These are phyloP conservation scores for Thuja plicata DNA, from an alignment of 83 land plant species.

Conservation along the genomic window DNA sequence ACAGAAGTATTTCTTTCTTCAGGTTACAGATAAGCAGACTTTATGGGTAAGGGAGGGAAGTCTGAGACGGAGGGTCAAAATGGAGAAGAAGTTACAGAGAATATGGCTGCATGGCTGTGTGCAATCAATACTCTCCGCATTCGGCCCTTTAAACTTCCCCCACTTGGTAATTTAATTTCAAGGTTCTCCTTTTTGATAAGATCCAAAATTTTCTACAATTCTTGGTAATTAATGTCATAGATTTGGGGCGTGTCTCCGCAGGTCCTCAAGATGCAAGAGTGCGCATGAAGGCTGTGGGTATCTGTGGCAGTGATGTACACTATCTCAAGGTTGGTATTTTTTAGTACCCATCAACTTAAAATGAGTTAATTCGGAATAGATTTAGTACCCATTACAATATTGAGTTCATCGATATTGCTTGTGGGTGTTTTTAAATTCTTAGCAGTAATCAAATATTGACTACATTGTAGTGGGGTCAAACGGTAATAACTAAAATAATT, in stretches of 20 bases:
- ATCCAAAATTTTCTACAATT: neutral
- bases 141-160: slow-evolving; percentile 78
- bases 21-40: neutral
- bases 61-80: slow-evolving; percentile 19
- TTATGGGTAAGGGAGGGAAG: slow-evolving; percentile 42
- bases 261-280: slow-evolving; percentile 80
- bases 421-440: neutral
- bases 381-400: neutral
- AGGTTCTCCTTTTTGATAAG: neutral
- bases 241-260: slow-evolving; percentile 8
- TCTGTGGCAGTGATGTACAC: slow-evolving; percentile 99
- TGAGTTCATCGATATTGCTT: neutral
- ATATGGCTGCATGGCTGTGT: slow-evolving; percentile 90
- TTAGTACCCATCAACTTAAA: neutral
- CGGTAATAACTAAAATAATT: neutral
- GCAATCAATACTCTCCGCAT: slow-evolving; percentile 72
- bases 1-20: too few relatives aligned
- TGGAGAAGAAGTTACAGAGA: slow-evolving; percentile 40
- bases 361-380: neutral
- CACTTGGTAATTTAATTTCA: slow-evolving; percentile 48
- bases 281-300: slow-evolving; percentile 95
- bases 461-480: neutral
- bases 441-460: neutral
- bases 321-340: slow-evolving; percentile 68
- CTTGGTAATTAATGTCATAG: neutral